Evolutionary conservation across 139 green algal genomes (phyloP).

Genomic region (Limnomonas spitsbergensis): DNA sequence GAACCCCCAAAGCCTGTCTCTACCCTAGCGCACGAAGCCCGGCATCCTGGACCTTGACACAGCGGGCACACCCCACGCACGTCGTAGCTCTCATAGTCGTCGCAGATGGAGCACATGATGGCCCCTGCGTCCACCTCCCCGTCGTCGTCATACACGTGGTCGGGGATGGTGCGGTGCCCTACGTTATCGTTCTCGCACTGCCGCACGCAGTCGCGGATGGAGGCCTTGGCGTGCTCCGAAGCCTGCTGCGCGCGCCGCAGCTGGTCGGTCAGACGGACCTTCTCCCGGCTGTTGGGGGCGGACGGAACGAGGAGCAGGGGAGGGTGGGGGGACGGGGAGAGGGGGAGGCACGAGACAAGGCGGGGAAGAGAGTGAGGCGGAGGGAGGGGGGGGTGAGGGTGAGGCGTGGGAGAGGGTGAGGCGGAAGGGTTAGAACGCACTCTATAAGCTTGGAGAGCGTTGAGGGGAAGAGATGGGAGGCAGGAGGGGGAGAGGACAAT

Average conservation of each 20-base stretch:
- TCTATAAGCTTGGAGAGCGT: neutral
- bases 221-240: neutral
- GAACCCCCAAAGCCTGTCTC: too few relatives aligned
- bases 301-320: neutral
- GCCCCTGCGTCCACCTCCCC: constrained; percentile 13
- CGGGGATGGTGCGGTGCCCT: neutral
- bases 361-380: neutral
- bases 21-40: too few relatives aligned
- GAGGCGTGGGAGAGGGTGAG: neutral
- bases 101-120: constrained; percentile 11
- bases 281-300: constrained; percentile 10
- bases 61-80: too few relatives aligned
- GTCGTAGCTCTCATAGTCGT: neutral
- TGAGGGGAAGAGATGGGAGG: too few relatives aligned
- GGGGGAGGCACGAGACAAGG: neutral
- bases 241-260: neutral
- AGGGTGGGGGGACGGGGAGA: too few relatives aligned
- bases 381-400: neutral
- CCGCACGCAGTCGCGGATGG: neutral
- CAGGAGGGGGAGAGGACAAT: too few relatives aligned
- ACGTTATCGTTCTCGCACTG: neutral
- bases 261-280: constrained; percentile 3
- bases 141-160: constrained; percentile 1
- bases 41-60: too few relatives aligned
- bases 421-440: neutral